phyloP scores from a whole-genome alignment of 176 grass and related monocot species.

The Phoenix dactylifera region DNA sequence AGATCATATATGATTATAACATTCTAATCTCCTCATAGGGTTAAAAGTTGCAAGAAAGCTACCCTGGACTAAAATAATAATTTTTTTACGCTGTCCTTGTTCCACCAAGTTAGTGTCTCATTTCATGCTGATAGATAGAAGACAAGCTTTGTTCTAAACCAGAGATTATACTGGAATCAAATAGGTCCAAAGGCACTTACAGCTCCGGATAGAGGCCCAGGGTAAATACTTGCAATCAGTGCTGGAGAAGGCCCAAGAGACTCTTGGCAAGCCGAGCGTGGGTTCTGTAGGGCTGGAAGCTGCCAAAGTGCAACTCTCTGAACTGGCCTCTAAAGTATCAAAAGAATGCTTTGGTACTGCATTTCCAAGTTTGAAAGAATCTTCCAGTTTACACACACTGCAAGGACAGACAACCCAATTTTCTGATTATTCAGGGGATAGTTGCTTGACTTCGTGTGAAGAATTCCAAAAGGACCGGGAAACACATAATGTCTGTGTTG shows the following conservation, averaged over 20 bases:
- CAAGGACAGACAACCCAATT: conserved; percentile 45
- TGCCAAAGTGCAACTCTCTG: conserved; percentile 70
- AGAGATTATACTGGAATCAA: neutral
- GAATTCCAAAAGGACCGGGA: conserved; percentile 51
- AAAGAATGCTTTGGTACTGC: conserved; percentile 59
- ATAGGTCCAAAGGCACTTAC: conserved; percentile 85
- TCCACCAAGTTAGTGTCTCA: no score
- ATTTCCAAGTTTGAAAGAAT: conserved; percentile 31
- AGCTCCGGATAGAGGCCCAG: conserved; percentile 85
- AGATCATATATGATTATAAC: no score
- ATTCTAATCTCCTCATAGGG: no score
- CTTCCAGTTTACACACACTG: conserved; percentile 37
- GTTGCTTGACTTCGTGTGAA: conserved; percentile 44
- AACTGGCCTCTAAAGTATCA: conserved; percentile 60
- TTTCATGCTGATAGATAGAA: no score
- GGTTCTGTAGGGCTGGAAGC: conserved; percentile 56
- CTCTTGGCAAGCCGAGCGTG: conserved; percentile 63
- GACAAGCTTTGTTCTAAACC: no score
- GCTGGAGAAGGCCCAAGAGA: conserved; percentile 92
- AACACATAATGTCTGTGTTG: conserved; percentile 29
- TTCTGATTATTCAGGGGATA: conserved; percentile 52
- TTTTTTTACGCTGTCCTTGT: no score
- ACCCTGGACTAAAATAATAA: no score
- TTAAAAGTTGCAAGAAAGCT: no score
- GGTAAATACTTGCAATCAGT: conserved; percentile 89